Evolutionary conservation across 2,329 filamentous ascomycete genomes (phyloP).

Genomic region (Apiospora marii): DNA sequence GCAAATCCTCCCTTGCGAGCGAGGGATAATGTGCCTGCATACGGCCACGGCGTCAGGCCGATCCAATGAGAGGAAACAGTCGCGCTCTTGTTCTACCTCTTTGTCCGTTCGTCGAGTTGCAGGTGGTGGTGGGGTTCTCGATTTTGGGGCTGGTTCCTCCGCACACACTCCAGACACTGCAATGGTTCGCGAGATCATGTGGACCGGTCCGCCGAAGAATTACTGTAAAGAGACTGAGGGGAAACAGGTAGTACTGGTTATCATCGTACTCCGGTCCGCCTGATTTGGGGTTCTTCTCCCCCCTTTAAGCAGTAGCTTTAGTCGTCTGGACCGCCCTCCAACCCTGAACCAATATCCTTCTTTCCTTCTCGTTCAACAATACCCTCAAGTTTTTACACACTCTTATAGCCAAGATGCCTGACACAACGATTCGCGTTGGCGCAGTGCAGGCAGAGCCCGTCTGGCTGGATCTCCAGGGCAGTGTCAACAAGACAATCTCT

Average conservation of each 20-base stretch:
- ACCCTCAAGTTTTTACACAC: not conserved
- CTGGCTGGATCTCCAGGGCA: constrained; percentile 65
- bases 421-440: constrained; percentile 46
- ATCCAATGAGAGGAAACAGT: not conserved
- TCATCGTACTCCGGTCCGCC: constrained; percentile 11
- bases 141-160: not conserved
- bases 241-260: not conserved
- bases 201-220: not conserved
- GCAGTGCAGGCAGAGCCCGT: constrained; percentile 66
- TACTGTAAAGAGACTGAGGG: not conserved
- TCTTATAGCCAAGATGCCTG: not conserved
- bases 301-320: not conserved
- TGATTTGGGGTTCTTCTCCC: not conserved
- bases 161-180: not conserved
- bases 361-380: too few relatives aligned
- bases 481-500: constrained; percentile 63
- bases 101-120: not conserved
- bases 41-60: not conserved
- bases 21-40: not conserved
- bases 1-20: not conserved
- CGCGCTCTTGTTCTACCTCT: not conserved
- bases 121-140: not conserved
- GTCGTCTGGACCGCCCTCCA: not conserved
- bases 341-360: not conserved
- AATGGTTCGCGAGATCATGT: constrained; percentile 20